These are phyloP conservation scores for Vaccinium vitisidaea DNA, from an alignment of 148 eudicot species.

Conservation along the genomic window DNA sequence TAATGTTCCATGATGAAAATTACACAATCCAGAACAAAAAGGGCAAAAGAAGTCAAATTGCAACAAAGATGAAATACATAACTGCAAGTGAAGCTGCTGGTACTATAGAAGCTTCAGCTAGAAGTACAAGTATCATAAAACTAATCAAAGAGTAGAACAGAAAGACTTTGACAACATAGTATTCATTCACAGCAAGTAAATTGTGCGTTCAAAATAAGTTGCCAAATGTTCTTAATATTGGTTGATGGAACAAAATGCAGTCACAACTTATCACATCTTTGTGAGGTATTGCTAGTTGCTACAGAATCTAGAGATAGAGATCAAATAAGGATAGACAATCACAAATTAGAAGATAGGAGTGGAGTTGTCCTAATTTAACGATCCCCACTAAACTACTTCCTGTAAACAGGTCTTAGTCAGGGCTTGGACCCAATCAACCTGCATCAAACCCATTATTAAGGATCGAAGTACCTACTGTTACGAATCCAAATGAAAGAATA, in stretches of 20 bases:
- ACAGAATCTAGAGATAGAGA: neutral
- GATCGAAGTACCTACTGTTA: neutral
- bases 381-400: neutral
- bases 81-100: too few relatives aligned
- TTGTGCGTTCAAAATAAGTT: neutral
- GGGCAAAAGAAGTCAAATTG: neutral
- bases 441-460: conserved; percentile 5
- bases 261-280: neutral
- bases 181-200: neutral
- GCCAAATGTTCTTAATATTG: conserved; percentile 7
- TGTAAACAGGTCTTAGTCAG: neutral
- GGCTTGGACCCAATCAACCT: neutral
- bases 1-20: neutral
- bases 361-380: neutral
- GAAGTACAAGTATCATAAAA: neutral
- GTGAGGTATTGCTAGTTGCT: neutral
- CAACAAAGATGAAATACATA: neutral
- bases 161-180: neutral
- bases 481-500: neutral
- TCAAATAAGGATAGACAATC: neutral
- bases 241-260: neutral
- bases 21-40: conserved; percentile 1
- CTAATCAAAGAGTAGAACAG: neutral
- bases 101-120: neutral
- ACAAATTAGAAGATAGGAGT: neutral